These are phyloP conservation scores for Solioccasus polychromus DNA, from an alignment of 768 basidiomycete genomes.

Conservation along the genomic window DNA sequence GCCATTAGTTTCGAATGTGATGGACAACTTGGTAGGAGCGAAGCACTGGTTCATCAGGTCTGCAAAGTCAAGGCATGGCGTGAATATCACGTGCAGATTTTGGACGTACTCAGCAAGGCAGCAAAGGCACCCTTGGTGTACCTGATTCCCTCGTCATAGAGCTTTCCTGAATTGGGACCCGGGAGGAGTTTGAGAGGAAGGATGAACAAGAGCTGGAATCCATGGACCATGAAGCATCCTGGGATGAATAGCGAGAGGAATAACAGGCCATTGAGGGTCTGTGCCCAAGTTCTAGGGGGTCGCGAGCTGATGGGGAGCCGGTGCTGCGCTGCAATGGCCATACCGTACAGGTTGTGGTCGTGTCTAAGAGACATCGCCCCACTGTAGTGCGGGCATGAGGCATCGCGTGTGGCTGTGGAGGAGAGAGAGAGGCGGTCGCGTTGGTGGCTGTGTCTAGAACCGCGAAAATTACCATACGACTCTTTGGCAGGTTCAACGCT, in stretches of 20 bases:
- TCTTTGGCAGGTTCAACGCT: no score
- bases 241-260: constrained; percentile 58
- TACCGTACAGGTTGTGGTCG: no score
- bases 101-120: constrained; percentile 60
- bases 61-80: constrained; percentile 28
- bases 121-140: constrained; percentile 86
- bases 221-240: constrained; percentile 68
- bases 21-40: constrained; percentile 65
- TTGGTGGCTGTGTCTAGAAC: no score
- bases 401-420: no score
- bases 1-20: constrained; percentile 74
- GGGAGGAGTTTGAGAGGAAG: constrained; percentile 67
- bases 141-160: constrained; percentile 70
- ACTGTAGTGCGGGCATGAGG: no score
- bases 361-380: no score
- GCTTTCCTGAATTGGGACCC: constrained; percentile 46
- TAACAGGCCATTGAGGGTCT: constrained; percentile 45
- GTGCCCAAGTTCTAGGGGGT: constrained; percentile 51
- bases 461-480: no score
- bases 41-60: constrained; percentile 83
- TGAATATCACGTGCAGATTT: not conserved
- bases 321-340: constrained; percentile 32
- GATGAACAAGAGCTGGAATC: constrained; percentile 68
- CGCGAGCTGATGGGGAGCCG: constrained; percentile 53
- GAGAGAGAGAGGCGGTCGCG: no score